phyloP scores from a whole-genome alignment of 176 grass and related monocot genomes.

The Rhipidocladum racemiflorum region DNA sequence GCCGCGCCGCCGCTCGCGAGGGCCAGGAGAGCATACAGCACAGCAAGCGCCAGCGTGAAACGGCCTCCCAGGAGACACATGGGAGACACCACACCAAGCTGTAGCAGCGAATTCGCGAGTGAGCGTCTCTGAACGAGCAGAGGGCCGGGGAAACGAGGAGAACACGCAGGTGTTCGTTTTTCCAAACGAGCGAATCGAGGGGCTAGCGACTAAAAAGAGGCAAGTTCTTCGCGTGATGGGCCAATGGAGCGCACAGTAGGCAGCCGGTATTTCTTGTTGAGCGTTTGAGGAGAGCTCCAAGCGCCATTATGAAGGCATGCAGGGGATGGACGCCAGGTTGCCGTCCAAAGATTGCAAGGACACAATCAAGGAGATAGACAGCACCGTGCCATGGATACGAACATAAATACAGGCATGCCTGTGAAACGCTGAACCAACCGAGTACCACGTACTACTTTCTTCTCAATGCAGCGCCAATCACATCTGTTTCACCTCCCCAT shows the following conservation, averaged over 20 bases:
- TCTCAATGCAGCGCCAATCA: neutral
- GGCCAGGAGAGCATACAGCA: constrained; percentile 12
- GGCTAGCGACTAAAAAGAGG: neutral
- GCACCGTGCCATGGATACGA: neutral
- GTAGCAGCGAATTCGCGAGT: neutral
- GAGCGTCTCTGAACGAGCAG: neutral
- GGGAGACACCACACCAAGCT: neutral
- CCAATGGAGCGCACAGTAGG: neutral
- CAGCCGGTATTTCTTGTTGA: constrained; percentile 27
- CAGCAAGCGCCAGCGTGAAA: constrained; percentile 17
- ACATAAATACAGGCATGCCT: constrained; percentile 11
- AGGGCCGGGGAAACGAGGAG: neutral
- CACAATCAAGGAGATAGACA: constrained; percentile 18
- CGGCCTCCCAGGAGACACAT: neutral
- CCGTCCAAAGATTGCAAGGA: constrained; percentile 27
- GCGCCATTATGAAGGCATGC: constrained; percentile 12
- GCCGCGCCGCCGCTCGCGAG: neutral
- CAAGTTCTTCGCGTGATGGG: neutral
- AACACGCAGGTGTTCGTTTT: neutral
- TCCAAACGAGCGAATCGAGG: neutral
- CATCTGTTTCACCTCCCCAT: neutral
- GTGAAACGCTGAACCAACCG: neutral
- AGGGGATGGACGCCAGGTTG: constrained; percentile 20
- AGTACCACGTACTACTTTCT: neutral
- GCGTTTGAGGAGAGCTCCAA: neutral